Conservation (phyloP, 2,329 filamentous ascomycete genomes). For the Rasamsonia emersonii region DNA sequence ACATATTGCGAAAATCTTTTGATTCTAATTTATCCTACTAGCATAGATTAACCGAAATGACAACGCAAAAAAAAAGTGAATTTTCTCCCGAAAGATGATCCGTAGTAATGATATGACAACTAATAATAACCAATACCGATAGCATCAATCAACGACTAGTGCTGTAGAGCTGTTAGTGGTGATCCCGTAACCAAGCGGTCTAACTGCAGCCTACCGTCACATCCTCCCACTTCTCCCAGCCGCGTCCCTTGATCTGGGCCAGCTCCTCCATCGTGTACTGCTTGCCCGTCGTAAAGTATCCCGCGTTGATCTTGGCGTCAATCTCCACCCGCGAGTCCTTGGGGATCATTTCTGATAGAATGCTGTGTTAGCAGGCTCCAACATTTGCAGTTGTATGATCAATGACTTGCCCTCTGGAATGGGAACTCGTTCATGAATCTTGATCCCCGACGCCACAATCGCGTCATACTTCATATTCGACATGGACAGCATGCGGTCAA, state of each 20-base stretch:
- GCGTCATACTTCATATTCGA: conserved; percentile 61
- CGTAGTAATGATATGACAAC: too few relatives aligned
- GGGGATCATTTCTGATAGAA: conserved; percentile 80
- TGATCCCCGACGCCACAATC: conserved; percentile 46
- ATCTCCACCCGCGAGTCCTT: conserved; percentile 96
- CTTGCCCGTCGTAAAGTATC: conserved; percentile 78
- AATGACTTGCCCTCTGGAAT: conserved; percentile 60
- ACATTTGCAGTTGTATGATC: too few relatives aligned
- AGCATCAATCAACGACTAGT: too few relatives aligned
- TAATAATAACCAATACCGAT: too few relatives aligned
- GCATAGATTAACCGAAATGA: too few relatives aligned
- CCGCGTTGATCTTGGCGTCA: conserved; percentile 94
- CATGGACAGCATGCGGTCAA: conserved; percentile 98
- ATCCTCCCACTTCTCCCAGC: conserved; percentile 68
- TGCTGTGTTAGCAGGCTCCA: too few relatives aligned
- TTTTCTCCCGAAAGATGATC: too few relatives aligned
- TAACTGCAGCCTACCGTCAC: conserved; percentile 29
- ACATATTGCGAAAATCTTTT: too few relatives aligned
- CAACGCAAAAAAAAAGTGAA: too few relatives aligned
- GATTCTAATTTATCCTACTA: too few relatives aligned
- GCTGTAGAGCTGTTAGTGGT: too few relatives aligned
- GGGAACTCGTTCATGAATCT: conserved; percentile 81
- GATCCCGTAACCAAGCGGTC: too few relatives aligned
- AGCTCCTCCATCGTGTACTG: conserved; percentile 82
- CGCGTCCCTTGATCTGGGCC: conserved; percentile 73